phyloP scores from a whole-genome alignment of 208 protist species.

The Leishmania lainsoni region DNA sequence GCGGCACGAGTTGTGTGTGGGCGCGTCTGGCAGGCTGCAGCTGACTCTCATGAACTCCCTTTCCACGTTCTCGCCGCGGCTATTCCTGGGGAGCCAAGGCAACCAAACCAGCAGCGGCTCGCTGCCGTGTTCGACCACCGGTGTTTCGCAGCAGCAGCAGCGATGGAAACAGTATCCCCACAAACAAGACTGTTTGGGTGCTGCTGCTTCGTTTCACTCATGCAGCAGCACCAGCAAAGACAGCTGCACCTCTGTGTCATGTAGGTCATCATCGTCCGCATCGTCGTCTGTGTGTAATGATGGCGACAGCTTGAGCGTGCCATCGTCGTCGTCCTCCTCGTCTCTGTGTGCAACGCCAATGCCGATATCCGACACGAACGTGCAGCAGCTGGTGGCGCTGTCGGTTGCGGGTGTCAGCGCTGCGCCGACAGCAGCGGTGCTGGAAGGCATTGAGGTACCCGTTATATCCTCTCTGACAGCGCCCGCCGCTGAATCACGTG shows the following conservation, averaged over 20 bases:
- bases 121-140: not conserved
- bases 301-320: conserved; percentile 1
- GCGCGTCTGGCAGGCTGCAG: conserved; percentile 29
- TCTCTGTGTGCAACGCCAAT: not conserved
- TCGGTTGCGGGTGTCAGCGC: not conserved
- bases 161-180: not conserved
- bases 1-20: conserved; percentile 29
- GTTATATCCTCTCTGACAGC: not conserved
- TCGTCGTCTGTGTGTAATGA: not conserved
- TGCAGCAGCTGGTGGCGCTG: not conserved
- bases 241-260: not conserved
- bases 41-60: conserved; percentile 33
- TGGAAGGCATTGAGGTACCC: not conserved
- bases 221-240: conserved; percentile 9
- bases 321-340: not conserved
- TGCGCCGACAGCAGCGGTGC: not conserved
- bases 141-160: not conserved
- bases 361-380: not conserved
- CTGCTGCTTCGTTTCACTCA: not conserved
- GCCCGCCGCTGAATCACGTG: not conserved
- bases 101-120: not conserved
- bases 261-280: not conserved
- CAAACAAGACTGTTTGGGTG: not conserved
- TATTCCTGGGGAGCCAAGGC: not conserved
- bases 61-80: conserved; percentile 4